Evolutionary conservation across 176 grass and related monocot genomes (phyloP).

Genomic region (Carex pumila): DNA sequence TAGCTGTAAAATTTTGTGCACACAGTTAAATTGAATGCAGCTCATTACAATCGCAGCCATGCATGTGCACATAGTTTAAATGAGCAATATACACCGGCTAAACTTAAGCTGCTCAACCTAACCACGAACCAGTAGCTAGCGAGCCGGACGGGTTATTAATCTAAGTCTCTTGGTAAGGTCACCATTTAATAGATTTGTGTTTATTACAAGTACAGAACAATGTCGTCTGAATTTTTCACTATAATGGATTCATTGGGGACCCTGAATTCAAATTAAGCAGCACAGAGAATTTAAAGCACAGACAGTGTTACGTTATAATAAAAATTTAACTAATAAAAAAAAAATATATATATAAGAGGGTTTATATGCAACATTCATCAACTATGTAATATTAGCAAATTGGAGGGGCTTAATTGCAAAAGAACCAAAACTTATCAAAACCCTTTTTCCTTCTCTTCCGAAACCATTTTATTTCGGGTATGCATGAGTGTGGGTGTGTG

Average conservation of each 20-base stretch:
- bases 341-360: too few relatives aligned
- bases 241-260: background rate
- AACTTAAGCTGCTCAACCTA: background rate
- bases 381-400: too few relatives aligned
- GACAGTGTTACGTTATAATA: too few relatives aligned
- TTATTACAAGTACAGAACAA: constrained; percentile 17
- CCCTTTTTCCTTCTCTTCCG: too few relatives aligned
- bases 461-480: too few relatives aligned
- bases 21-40: background rate
- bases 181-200: background rate
- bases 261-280: background rate
- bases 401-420: too few relatives aligned
- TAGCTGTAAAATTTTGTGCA: background rate
- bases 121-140: background rate
- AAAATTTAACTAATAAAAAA: too few relatives aligned
- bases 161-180: background rate
- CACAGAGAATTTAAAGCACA: background rate
- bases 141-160: background rate
- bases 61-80: background rate
- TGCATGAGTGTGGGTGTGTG: too few relatives aligned
- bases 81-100: background rate
- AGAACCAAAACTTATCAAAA: too few relatives aligned
- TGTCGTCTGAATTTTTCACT: background rate
- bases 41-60: background rate
- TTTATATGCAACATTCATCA: too few relatives aligned